phyloP scores from a whole-genome alignment of 345 rosid species.

The Eucalyptus virginea region DNA sequence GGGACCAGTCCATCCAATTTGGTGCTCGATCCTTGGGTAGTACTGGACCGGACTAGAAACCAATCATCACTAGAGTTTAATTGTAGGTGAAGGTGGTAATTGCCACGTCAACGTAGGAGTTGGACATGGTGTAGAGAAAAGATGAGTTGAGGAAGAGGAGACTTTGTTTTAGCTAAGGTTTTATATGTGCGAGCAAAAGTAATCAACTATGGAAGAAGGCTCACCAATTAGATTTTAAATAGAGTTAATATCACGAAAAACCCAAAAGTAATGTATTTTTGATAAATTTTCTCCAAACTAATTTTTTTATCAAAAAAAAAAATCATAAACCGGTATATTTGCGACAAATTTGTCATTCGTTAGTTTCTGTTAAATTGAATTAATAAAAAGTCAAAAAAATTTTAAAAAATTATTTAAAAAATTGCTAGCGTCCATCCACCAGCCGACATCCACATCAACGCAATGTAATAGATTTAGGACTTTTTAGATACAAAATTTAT shows the following conservation, averaged over 20 bases:
- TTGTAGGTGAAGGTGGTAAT: not conserved
- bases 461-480: too few species aligned
- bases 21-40: rapidly evolving
- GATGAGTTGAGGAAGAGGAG: not conserved
- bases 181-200: rapidly evolving
- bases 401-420: too few species aligned
- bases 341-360: rapidly evolving
- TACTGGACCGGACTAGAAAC: rapidly evolving
- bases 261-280: too few species aligned
- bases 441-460: too few species aligned
- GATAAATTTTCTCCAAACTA: too few species aligned
- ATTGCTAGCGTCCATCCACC: rapidly evolving
- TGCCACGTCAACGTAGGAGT: not conserved
- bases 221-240: not conserved
- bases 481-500: too few species aligned
- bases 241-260: not conserved
- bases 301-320: too few species aligned
- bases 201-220: not conserved
- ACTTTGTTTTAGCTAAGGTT: not conserved
- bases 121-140: not conserved
- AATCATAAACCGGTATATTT: rapidly evolving
- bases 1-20: not conserved
- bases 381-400: too few species aligned
- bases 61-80: not conserved
- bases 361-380: too few species aligned